Percentiles rank a stretch among this genome's conserved stretches.
Evolutionary conservation across 352 stramenopile genomes (phyloP).

Genomic region (Phytophthora cactorum): DNA sequence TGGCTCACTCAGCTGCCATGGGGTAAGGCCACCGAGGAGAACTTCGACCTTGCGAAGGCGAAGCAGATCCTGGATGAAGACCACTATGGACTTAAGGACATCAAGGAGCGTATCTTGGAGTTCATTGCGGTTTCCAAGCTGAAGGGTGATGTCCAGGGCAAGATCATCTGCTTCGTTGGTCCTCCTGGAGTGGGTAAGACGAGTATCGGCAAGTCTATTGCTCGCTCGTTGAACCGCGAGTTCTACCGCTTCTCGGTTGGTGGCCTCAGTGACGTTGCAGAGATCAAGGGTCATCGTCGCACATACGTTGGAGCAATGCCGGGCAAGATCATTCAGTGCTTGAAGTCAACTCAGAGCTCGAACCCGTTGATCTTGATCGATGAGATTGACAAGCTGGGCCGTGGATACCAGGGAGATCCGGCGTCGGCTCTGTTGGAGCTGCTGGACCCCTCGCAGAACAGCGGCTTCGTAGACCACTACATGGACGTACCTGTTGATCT

Average conservation of each 20-base stretch:
- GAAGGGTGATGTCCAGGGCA: slow-evolving; percentile 95
- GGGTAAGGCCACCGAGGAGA: slow-evolving; percentile 95
- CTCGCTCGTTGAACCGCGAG: slow-evolving; percentile 95
- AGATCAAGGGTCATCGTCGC: slow-evolving; percentile 98
- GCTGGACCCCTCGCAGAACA: slow-evolving; percentile 97
- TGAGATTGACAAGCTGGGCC: slow-evolving; percentile 92
- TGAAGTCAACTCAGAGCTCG: slow-evolving; percentile 97
- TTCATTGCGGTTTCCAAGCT: slow-evolving; percentile 99
- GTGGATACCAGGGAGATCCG: slow-evolving; percentile 93
- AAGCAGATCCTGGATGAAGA: slow-evolving; percentile 95
- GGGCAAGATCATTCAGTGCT: slow-evolving; percentile 98
- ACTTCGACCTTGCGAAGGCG: slow-evolving; percentile 96
- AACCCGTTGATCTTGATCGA: slow-evolving; percentile 99
- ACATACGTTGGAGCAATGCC: slow-evolving; percentile 99
- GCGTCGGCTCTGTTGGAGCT: slow-evolving; percentile 97
- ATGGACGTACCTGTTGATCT: slow-evolving; percentile 98
- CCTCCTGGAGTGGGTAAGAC: slow-evolving; percentile 95
- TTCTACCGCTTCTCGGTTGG: slow-evolving; percentile 99
- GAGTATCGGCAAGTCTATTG: slow-evolving; percentile 97
- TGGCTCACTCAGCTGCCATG: slow-evolving; percentile 98
- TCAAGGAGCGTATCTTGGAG: slow-evolving; percentile 99
- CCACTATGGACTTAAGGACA: slow-evolving; percentile 98
- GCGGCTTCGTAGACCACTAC: slow-evolving; percentile 98
- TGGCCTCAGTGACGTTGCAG: slow-evolving; percentile 96
- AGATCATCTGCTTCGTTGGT: slow-evolving; percentile 97